A percentile compares a stretch with the other conserved stretches of the same genome.
Evolutionary conservation across 2,329 filamentous ascomycete genomes (phyloP).

Genomic region (Dothistroma septosporum): DNA sequence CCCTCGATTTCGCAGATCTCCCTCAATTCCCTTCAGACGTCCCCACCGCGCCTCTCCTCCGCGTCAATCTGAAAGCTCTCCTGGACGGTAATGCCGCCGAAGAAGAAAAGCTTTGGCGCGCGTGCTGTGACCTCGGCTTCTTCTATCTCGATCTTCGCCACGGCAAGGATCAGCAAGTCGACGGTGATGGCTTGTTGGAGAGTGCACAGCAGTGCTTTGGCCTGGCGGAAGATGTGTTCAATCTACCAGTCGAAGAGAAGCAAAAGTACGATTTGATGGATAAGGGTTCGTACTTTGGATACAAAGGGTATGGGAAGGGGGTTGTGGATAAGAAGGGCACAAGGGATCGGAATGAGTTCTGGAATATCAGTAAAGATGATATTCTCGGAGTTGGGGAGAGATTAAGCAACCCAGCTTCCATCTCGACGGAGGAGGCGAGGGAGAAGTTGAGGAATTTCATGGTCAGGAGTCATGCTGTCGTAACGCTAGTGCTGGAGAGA

Average conservation of each 20-base stretch:
- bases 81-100: conserved; percentile 36
- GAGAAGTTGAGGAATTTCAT: conserved; percentile 44
- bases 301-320: conserved; percentile 34
- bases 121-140: conserved; percentile 48
- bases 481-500: conserved; percentile 42
- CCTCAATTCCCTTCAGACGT: conserved; percentile 44
- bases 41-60: conserved; percentile 43
- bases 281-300: conserved; percentile 52
- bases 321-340: conserved; percentile 49
- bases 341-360: conserved; percentile 52
- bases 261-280: conserved; percentile 51
- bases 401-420: conserved; percentile 43
- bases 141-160: conserved; percentile 52
- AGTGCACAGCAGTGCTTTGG: conserved; percentile 47
- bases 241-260: conserved; percentile 50
- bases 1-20: conserved; percentile 14
- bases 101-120: conserved; percentile 34
- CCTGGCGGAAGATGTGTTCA: conserved; percentile 46
- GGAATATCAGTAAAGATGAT: conserved; percentile 55
- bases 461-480: conserved; percentile 42
- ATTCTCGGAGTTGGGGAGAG: conserved; percentile 36
- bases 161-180: conserved; percentile 10
- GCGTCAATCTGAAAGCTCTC: conserved; percentile 40
- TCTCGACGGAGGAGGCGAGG: conserved; percentile 34
- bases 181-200: conserved; percentile 40